Conservation (phyloP, 2,329 filamentous ascomycete genomes). For the Pseudocercospora fuligena region DNA sequence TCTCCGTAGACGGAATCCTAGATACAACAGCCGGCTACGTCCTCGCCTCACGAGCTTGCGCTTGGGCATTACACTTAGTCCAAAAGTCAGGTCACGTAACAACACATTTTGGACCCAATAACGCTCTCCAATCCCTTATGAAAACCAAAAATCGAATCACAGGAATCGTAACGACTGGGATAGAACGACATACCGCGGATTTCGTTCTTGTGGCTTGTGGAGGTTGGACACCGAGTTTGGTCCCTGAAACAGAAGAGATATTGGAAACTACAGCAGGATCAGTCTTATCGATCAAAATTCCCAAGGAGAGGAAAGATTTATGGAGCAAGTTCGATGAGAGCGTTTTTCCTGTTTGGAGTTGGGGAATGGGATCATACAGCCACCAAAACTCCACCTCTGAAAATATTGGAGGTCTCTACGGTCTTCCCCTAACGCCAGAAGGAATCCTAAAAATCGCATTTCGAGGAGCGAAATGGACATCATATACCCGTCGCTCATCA, state of each 20-base stretch:
- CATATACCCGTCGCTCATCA: slow-evolving; percentile 23
- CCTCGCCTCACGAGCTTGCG: slow-evolving; percentile 25
- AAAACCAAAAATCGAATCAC: slow-evolving; percentile 20
- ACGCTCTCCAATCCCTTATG: slow-evolving; percentile 21
- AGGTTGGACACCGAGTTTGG: slow-evolving; percentile 45
- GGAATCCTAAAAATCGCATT: slow-evolving; percentile 36
- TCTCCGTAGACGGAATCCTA: slow-evolving; percentile 25
- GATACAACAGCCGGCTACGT: slow-evolving; percentile 31
- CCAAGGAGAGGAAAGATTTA: slow-evolving; percentile 43
- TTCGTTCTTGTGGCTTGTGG: slow-evolving; percentile 36
- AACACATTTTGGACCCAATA: slow-evolving; percentile 22
- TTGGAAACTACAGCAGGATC: slow-evolving; percentile 57
- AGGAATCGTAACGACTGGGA: slow-evolving; percentile 42
- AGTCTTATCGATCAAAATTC: slow-evolving; percentile 52
- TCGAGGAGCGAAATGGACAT: slow-evolving; percentile 37
- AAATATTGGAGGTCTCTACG: slow-evolving; percentile 32
- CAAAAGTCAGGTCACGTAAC: slow-evolving; percentile 19
- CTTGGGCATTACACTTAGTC: slow-evolving; percentile 27
- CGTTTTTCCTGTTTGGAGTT: slow-evolving; percentile 53
- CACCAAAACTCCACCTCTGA: not conserved
- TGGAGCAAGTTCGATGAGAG: slow-evolving; percentile 49
- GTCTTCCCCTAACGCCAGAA: slow-evolving; percentile 32
- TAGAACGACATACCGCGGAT: slow-evolving; percentile 48
- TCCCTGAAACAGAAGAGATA: slow-evolving; percentile 44
- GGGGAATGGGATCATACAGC: slow-evolving; percentile 27